Conservation (phyloP, 805 yeast genomes). For the Starmera dryadoides region DNA sequence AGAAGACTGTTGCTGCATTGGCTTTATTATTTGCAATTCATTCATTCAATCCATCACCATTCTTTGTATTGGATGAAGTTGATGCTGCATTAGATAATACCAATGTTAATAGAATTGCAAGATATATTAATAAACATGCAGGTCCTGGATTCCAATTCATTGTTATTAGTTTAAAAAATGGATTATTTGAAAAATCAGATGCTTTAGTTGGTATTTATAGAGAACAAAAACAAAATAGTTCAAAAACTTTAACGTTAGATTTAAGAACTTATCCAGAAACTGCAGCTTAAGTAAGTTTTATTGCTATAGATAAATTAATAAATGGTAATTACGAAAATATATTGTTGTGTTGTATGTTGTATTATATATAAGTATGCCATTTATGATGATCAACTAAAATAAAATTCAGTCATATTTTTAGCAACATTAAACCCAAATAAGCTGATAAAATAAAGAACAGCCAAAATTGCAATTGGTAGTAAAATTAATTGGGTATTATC, state of each 20-base stretch:
- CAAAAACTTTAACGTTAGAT: slow-evolving; percentile 68
- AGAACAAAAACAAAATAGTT: slow-evolving; percentile 66
- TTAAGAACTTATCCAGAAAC: slow-evolving; percentile 49
- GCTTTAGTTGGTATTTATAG: slow-evolving; percentile 90
- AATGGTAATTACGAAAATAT: no score
- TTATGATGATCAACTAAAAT: slow-evolving; percentile 28
- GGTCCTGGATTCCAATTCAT: slow-evolving; percentile 82
- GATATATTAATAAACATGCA: slow-evolving; percentile 68
- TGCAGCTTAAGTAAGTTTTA: neutral
- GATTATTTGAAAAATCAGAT: slow-evolving; percentile 82
- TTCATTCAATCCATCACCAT: slow-evolving; percentile 88
- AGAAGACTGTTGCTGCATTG: slow-evolving; percentile 91
- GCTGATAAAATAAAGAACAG: slow-evolving; percentile 51
- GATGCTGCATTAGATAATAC: slow-evolving; percentile 94
- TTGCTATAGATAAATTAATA: neutral
- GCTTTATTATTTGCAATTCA: slow-evolving; percentile 90
- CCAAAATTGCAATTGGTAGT: slow-evolving; percentile 56
- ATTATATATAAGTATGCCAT: no score
- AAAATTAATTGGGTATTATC: slow-evolving; percentile 55
- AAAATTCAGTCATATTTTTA: slow-evolving; percentile 45
- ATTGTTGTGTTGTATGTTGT: no score
- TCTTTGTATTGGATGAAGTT: slow-evolving; percentile 93
- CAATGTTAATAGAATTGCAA: slow-evolving; percentile 83
- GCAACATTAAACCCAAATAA: slow-evolving; percentile 70
- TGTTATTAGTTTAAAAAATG: slow-evolving; percentile 84